phyloP scores from a whole-genome alignment of 2,329 filamentous ascomycete species.

The Trichophyton verrucosum region DNA sequence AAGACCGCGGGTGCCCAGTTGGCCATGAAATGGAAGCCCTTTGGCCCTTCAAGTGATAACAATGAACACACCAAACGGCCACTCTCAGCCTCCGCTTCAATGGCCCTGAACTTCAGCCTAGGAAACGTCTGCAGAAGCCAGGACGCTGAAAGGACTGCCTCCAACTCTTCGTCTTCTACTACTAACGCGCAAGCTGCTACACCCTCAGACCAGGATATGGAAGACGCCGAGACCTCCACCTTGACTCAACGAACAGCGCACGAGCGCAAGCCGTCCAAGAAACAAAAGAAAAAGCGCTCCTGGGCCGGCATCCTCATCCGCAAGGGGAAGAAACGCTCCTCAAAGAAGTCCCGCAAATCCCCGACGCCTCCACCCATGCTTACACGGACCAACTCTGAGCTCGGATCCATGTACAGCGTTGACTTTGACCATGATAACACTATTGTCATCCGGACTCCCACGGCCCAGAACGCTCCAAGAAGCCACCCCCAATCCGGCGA shows the following conservation, averaged over 20 bases:
- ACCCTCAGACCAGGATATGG: background rate
- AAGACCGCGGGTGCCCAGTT: conserved; percentile 33
- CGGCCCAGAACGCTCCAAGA: conserved; percentile 24
- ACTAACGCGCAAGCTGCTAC: background rate
- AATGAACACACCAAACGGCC: conserved; percentile 26
- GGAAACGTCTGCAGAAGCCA: background rate
- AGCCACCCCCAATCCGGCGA: conserved; percentile 7
- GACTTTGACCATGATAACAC: conserved; percentile 40
- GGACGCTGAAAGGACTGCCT: background rate
- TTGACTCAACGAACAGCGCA: background rate
- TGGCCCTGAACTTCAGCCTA: conserved; percentile 7
- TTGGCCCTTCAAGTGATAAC: conserved; percentile 11
- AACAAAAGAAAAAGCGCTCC: conserved; percentile 62
- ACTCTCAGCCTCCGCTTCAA: conserved; percentile 27
- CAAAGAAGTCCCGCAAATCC: conserved; percentile 29
- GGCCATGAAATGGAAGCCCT: conserved; percentile 16
- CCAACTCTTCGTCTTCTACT: background rate
- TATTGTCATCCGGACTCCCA: conserved; percentile 35
- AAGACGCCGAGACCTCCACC: background rate
- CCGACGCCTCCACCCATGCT: conserved; percentile 35
- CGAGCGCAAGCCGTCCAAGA: conserved; percentile 28
- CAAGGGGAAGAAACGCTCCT: conserved; percentile 35
- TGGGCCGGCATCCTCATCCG: conserved; percentile 43
- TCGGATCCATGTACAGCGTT: conserved; percentile 32
- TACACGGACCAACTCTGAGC: conserved; percentile 30